Base-by-base conservation (phyloP, 169 alveolate species). In the Cryptosporidium xiaoi region DNA sequence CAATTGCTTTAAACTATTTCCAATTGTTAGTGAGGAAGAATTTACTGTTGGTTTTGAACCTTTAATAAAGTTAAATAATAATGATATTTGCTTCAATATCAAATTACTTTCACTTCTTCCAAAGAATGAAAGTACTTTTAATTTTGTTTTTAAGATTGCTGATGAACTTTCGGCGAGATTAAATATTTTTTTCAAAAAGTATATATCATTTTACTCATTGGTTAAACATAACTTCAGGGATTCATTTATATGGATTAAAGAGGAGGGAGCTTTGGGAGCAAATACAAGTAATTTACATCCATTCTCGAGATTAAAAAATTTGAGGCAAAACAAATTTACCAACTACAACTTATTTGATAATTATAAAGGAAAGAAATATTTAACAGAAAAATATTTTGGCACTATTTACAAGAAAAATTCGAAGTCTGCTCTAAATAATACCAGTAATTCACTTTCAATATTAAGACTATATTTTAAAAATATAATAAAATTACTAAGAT, bases 1-100 rank as follows among this genome's bases (percentile, higher is more conserved):
- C 15, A 56, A n/a, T 31, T 77, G 87, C 18, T 15, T 20, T 20
- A n/a, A 77, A 36, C 29, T 56, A 44, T 77, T 77, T 60, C 87
- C 71, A 12, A 60, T 36, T 8, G 33, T 60, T 34, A 40, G 18
- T 2, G 31, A 60, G 16, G 16, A 34, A 10, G 58, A 46, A 20
- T 18, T 29, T 46, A n/a, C 20, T 7, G 7, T 34, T 7, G 20
- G 20, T 18, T 31, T 20, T 16, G 33, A 20, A 33, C n/a, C 8
- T 31, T 2, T 3, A 34, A 13, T 36, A 33, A 62, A 62, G 18
- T 5, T 55, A 29, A n/a, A 34, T 7, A 62, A 34, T 51, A 24
- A 1, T 10, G 71, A 77, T 48, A 60, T 62, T 44, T 27, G 55
- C 20, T 77, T 77, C 40, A 15, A 64, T 27, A 34, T 77, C 3